Conservation (phyloP, 2,329 filamentous ascomycete species). For the Aspergillus calidoustus region DNA sequence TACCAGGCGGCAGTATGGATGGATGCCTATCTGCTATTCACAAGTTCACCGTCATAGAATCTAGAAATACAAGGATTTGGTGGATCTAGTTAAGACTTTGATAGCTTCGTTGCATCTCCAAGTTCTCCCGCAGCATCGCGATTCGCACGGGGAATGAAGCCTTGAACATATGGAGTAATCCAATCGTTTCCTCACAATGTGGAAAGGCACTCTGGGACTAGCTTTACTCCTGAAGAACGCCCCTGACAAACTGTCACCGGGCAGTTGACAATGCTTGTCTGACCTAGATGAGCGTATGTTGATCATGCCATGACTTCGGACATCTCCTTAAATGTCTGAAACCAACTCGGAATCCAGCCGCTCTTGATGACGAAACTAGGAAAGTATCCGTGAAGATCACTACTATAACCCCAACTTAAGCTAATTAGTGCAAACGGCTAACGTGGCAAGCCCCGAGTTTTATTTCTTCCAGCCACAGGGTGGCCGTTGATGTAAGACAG, state of each 20-base stretch:
- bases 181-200: no score
- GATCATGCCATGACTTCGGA: no score
- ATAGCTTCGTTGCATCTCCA: not conserved
- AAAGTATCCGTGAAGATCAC: not conserved
- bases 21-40: no score
- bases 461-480: not conserved
- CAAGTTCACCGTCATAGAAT: no score
- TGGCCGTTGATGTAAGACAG: not conserved
- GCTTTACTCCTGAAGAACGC: no score
- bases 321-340: not conserved
- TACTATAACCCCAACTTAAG: not conserved
- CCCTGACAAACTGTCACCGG: no score
- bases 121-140: not conserved
- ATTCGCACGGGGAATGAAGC: not conserved
- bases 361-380: not conserved
- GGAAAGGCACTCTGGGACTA: not conserved
- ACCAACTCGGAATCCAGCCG: not conserved
- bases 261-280: no score
- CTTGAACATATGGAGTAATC: no score
- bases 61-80: no score
- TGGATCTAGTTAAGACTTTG: no score
- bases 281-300: no score
- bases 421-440: not conserved
- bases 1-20: not conserved
- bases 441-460: no score